Base-by-base conservation (phyloP, 2,329 filamentous ascomycete species). In the Podosphaera xanthii region DNA sequence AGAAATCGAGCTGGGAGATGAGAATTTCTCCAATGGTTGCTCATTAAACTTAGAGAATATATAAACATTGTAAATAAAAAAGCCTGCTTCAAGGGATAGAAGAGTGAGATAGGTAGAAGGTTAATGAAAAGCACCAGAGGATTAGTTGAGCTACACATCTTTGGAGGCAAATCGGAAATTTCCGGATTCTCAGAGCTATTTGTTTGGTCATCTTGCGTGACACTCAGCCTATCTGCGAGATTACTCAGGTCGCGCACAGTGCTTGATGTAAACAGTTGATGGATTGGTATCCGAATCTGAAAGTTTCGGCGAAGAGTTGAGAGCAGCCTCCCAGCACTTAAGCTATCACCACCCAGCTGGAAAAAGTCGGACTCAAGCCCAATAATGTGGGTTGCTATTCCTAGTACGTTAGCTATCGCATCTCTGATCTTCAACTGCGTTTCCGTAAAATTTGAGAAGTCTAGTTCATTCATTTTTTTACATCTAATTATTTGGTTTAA, bases 61-160 rank as follows among this genome's bases (percentile, higher is more conserved):
- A 79, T 71, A 64, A 80, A 78, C 12, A 75, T 59, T 0, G 76
- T 75, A 77, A 76, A 79, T 58, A 76, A 74, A 40, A 76, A 68
- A 0, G 74, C 76, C 12, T 74, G 72, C 57, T 74, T 74, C 64
- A 77, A 66, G 0, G 78, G 78, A 61, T 76, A 78, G 48, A 79
- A 63, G 0, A 79, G 58, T 2, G 69, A 63, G 35, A 80, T 66
- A 0, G 78, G 78, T 0, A 77, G 57, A 8, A 80, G 71, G 61
- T 80, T 76, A 3, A 78, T 53, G 3, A 75, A 12, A 65, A 80
- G 70, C 2, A 80, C 68, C 10, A 74, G 63, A 0, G 72, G 72
- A 57, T 74, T 75, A 2, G 73, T 77, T 0, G 77, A 79, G 63
- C 75, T 78, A 63, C 70, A 70, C 0, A 71, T 73, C 60, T 72